Conservation (phyloP, 2,329 filamentous ascomycete genomes). For the Thielaviopsis populi region DNA sequence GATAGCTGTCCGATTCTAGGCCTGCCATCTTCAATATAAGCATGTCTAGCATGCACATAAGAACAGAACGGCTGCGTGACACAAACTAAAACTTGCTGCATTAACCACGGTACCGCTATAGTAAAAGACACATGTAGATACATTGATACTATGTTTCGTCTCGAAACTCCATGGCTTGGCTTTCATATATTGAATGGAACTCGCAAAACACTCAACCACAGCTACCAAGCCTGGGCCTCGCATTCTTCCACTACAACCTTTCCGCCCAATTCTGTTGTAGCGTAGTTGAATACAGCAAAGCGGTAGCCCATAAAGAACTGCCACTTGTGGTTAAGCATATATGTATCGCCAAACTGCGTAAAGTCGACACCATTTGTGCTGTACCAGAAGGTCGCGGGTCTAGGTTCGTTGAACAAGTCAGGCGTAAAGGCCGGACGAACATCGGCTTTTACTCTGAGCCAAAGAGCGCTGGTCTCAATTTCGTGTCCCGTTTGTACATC, state of each 20-base stretch:
- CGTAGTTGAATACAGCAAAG: slow-evolving; percentile 35
- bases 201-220: neutral
- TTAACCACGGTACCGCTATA: neutral
- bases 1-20: too few species aligned
- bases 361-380: slow-evolving; percentile 30
- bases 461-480: slow-evolving; percentile 19
- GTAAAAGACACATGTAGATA: too few species aligned
- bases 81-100: neutral
- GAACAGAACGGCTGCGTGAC: neutral
- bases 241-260: slow-evolving; percentile 17
- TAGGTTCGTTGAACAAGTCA: slow-evolving; percentile 5
- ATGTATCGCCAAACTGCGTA: slow-evolving; percentile 24
- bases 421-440: slow-evolving; percentile 17
- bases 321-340: slow-evolving; percentile 28
- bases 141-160: too few species aligned
- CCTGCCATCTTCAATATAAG: too few species aligned
- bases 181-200: neutral
- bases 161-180: too few species aligned
- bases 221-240: neutral
- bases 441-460: slow-evolving; percentile 20
- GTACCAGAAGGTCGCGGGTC: slow-evolving; percentile 23
- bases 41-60: neutral
- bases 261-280: slow-evolving; percentile 25
- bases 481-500: slow-evolving; percentile 22
- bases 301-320: slow-evolving; percentile 34